Base-by-base conservation (phyloP, 176 grass and related monocot genomes). In the Rhynchospora tenuis region DNA sequence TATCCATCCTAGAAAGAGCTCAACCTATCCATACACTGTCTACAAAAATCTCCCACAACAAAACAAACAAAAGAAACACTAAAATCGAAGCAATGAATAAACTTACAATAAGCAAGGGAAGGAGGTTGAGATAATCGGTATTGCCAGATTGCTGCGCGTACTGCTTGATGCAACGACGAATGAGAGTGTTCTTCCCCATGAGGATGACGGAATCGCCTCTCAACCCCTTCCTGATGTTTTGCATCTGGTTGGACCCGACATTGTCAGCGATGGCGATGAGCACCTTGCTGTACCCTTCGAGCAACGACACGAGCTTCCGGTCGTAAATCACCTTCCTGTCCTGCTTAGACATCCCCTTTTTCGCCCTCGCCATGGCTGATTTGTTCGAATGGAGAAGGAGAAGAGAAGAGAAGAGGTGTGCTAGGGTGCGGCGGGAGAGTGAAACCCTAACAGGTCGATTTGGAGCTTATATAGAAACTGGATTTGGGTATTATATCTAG, bases 161-260 rank as follows among this genome's bases (percentile, higher is more conserved):
- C 3, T 64, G 85, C 91, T 90, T 96, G 86, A 96, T 91, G 83
- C 90, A 92, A 7, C 93, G 86, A 13, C 93, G 61, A 81, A 96
- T 96, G 46, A 96, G 89, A 9, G 93, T 96, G 85, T 96, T 96
- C 91, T 96, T 96, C 12, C 93, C 93, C 93, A 96, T 93, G 82
- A 96, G 93, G 23, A 96, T 82, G 9, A 96, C 73, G 2, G 93
- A 96, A 76, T 96, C 93, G 10, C 93, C 93, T 51, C 93, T 83
- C 56, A 96, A 83, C 0, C 93, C 93, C 61, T 45, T 81, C 79
- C 93, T 89, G 71, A 96, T 96, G 67, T 85, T 91, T 85, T 96
- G 93, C 57, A 96, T 91, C 89, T 96, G 93, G 62, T 81, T 93
- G 31, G 93, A 96, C 1, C 93, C 93, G 56, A 96, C 93, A 50